Evolutionary conservation across 805 yeast genomes (phyloP).

Genomic region (Cyberlindnera mrakii): DNA sequence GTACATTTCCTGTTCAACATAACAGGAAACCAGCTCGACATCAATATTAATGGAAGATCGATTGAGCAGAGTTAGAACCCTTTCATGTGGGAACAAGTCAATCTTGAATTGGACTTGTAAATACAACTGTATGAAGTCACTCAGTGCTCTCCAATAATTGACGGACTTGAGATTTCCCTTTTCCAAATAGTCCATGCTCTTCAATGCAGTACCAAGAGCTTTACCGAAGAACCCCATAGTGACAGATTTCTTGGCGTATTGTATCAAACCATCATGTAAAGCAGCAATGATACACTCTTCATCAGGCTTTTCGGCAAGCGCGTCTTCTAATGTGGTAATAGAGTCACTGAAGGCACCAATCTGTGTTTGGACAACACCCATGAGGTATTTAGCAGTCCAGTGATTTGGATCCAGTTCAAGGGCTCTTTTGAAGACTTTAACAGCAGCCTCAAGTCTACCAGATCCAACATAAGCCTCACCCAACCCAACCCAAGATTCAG

Average conservation of each 20-base stretch:
- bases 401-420: slow-evolving; percentile 44
- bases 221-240: slow-evolving; percentile 61
- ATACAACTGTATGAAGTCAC: slow-evolving; percentile 50
- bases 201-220: slow-evolving; percentile 43
- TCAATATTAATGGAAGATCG: slow-evolving; percentile 24
- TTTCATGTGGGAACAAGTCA: slow-evolving; percentile 42
- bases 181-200: slow-evolving; percentile 39
- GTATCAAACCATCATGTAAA: slow-evolving; percentile 50
- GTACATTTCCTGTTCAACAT: slow-evolving; percentile 20
- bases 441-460: slow-evolving; percentile 83
- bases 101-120: slow-evolving; percentile 49
- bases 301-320: slow-evolving; percentile 38
- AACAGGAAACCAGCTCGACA: slow-evolving; percentile 20
- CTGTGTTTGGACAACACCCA: slow-evolving; percentile 59
- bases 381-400: slow-evolving; percentile 60
- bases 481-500: slow-evolving; percentile 87
- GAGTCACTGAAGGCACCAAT: slow-evolving; percentile 66
- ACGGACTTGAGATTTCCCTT: slow-evolving; percentile 38
- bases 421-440: slow-evolving; percentile 72
- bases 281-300: slow-evolving; percentile 48
- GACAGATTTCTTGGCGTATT: slow-evolving; percentile 46
- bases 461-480: slow-evolving; percentile 90
- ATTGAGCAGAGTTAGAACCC: slow-evolving; percentile 19
- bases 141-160: slow-evolving; percentile 60
- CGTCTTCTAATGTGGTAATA: slow-evolving; percentile 35